phyloP scores from a whole-genome alignment of 108 stramenopile genomes.

The Chaetoceros tenuissimus region DNA sequence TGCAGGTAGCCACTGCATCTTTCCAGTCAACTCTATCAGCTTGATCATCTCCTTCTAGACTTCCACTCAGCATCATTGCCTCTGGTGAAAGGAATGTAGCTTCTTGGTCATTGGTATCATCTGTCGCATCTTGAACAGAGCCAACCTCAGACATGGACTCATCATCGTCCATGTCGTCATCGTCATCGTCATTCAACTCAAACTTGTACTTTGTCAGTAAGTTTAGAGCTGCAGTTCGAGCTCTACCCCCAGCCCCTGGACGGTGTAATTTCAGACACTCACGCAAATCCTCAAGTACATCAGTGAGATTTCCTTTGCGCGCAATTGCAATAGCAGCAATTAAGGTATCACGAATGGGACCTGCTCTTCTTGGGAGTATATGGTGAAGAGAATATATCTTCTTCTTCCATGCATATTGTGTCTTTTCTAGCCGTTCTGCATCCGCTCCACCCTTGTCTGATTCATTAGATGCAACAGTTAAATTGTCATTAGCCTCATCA shows the following conservation, averaged over 20 bases:
- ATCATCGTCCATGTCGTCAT: constrained; percentile 46
- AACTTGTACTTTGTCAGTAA: constrained; percentile 62
- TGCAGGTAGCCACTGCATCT: constrained; percentile 53
- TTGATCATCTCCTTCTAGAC: constrained; percentile 63
- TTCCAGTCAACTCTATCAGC: constrained; percentile 67
- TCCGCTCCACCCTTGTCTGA: constrained; percentile 33
- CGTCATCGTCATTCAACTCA: constrained; percentile 46
- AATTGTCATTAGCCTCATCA: constrained; percentile 56
- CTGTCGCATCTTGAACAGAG: constrained; percentile 19
- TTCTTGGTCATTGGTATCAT: constrained; percentile 19
- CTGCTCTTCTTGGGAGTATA: constrained; percentile 34
- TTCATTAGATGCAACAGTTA: constrained; percentile 33
- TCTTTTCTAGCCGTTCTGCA: constrained; percentile 22
- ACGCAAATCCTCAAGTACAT: constrained; percentile 56
- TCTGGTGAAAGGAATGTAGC: constrained; percentile 40
- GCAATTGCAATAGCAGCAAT: constrained; percentile 71
- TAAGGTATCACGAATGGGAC: constrained; percentile 46
- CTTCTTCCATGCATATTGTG: constrained; percentile 56
- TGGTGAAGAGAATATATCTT: constrained; percentile 43
- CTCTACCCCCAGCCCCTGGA: constrained; percentile 49
- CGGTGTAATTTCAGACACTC: constrained; percentile 52
- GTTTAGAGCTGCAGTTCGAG: constrained; percentile 47
- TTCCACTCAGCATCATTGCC: constrained; percentile 54
- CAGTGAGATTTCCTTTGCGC: constrained; percentile 57
- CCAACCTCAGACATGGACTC: constrained; percentile 29